A percentile compares a stretch with the other conserved stretches of the same genome.
These are phyloP conservation scores for Phytophthora litchii DNA, from an alignment of 352 stramenopile genomes.

Conservation along the genomic window DNA sequence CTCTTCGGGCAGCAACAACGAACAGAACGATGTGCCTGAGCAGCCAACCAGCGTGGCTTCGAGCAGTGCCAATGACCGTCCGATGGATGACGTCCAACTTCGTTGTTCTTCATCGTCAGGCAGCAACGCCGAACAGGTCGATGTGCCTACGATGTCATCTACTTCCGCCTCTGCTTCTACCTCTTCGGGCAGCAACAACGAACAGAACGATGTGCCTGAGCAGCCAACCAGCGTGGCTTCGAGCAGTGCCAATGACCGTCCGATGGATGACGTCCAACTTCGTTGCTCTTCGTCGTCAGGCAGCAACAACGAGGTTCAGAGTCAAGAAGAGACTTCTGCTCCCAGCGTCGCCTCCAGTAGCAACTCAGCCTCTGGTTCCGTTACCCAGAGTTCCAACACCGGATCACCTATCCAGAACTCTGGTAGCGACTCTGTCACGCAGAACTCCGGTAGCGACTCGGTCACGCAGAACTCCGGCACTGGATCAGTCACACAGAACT, in stretches of 20 bases:
- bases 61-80: neutral
- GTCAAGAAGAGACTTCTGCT: neutral
- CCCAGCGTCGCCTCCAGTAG: neutral
- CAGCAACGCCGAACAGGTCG: slow-evolving; percentile 3
- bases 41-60: slow-evolving; percentile 13
- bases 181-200: neutral
- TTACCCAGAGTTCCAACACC: neutral
- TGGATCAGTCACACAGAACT: neutral
- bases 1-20: slow-evolving; percentile 3
- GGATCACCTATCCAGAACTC: neutral
- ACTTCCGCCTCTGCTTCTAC: slow-evolving; percentile 13
- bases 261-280: slow-evolving; percentile 4
- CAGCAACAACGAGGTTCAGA: slow-evolving; percentile 1
- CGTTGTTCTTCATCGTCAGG: slow-evolving; percentile 9
- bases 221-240: slow-evolving; percentile 26
- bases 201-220: neutral
- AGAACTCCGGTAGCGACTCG: neutral
- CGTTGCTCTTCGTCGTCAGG: slow-evolving; percentile 10
- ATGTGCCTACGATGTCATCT: slow-evolving; percentile 2
- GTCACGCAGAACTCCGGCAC: neutral
- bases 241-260: slow-evolving; percentile 10
- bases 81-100: neutral
- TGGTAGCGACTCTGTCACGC: neutral
- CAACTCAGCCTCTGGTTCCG: neutral
- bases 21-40: neutral